phyloP scores from a whole-genome alignment of 1,284 basidiomycete genomes.

The Rhodotorula sp. region DNA sequence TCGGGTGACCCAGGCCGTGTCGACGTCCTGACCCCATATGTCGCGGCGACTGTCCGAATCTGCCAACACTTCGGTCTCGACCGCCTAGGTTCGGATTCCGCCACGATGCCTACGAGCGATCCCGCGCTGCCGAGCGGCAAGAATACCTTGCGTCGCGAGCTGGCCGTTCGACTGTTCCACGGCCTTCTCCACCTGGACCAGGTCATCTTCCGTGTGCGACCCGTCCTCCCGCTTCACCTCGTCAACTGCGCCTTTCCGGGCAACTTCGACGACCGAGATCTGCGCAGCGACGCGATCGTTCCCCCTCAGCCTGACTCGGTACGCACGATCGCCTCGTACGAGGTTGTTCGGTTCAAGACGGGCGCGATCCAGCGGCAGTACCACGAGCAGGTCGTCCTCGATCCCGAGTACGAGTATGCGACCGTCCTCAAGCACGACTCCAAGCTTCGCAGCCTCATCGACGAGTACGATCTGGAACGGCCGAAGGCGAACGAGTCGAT shows the following conservation, averaged over 20 bases:
- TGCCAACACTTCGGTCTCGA: conserved; percentile 31
- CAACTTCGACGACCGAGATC: conserved; percentile 36
- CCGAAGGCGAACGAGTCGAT: conserved; percentile 26
- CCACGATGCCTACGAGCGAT: conserved; percentile 31
- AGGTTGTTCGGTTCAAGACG: conserved; percentile 15
- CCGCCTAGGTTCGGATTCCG: conserved; percentile 35
- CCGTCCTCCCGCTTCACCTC: conserved; percentile 7
- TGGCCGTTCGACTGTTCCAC: conserved; percentile 29
- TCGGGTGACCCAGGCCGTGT: conserved; percentile 20
- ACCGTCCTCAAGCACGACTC: conserved; percentile 9
- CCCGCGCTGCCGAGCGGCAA: conserved; percentile 25
- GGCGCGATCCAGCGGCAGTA: conserved; percentile 21
- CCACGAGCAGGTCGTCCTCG: conserved; percentile 32
- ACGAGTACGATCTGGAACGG: conserved; percentile 25
- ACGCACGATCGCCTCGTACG: conserved; percentile 26
- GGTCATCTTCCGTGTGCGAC: conserved; percentile 15
- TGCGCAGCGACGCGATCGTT: conserved; percentile 12
- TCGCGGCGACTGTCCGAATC: conserved; percentile 19
- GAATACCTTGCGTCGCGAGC: conserved; percentile 26
- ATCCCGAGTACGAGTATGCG: conserved; percentile 24
- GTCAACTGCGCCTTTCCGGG: conserved; percentile 32
- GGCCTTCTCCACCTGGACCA: conserved; percentile 29
- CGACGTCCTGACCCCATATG: conserved; percentile 22
- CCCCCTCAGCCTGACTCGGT: conserved; percentile 16
- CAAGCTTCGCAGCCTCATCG: conserved; percentile 8